Evolutionary conservation across 805 yeast genomes (phyloP).

Genomic region (Sugiyamaella qingdaonensis): DNA sequence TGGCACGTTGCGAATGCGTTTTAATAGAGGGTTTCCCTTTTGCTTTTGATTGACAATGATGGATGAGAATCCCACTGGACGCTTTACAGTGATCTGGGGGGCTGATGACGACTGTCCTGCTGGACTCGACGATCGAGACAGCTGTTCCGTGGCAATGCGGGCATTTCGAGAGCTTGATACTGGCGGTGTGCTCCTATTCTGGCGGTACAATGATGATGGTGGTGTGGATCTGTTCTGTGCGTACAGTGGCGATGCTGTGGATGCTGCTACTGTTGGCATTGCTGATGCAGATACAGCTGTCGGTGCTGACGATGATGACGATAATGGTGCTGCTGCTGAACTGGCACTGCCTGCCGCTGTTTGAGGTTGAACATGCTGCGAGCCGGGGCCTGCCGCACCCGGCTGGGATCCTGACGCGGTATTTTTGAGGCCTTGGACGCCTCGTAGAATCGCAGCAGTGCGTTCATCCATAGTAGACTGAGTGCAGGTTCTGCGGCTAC

Average conservation of each 20-base stretch:
- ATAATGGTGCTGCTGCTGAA: background rate
- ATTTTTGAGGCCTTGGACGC: background rate
- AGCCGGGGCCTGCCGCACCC: background rate
- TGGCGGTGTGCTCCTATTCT: no score
- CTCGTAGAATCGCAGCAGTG: slow-evolving; percentile 10
- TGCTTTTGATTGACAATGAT: slow-evolving; percentile 24
- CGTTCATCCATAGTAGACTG: slow-evolving; percentile 9
- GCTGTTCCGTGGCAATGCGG: background rate
- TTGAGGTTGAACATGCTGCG: background rate
- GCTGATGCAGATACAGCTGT: background rate
- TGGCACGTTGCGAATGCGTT: slow-evolving; percentile 24
- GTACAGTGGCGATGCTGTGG: background rate
- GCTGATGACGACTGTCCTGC: background rate
- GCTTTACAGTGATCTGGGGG: background rate
- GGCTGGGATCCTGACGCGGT: background rate
- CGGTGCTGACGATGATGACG: background rate
- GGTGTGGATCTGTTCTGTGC: background rate
- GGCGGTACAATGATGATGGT: no score
- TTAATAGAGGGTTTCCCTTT: slow-evolving; percentile 29
- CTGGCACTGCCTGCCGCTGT: background rate
- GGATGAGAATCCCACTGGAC: slow-evolving; percentile 11
- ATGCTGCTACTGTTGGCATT: background rate
- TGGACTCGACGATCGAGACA: background rate
- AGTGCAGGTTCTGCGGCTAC: background rate
- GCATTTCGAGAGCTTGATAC: background rate